These are phyloP conservation scores for Chamaecrista fasciculata DNA, from an alignment of 306 rosid genomes.

Conservation along the genomic window DNA sequence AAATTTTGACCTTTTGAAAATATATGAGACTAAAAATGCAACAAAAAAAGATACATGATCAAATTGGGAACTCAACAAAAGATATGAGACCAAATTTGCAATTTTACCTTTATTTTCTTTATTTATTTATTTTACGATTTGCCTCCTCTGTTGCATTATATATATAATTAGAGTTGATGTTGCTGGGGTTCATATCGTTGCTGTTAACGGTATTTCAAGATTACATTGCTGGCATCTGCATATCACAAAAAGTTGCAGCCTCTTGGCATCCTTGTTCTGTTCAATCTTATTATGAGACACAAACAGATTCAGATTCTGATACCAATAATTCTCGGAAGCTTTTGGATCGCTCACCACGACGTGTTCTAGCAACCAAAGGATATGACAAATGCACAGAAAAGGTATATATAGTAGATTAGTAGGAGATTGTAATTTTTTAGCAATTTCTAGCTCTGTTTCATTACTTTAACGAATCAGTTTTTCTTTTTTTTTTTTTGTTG, in stretches of 20 bases:
- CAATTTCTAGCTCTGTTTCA: too few species aligned
- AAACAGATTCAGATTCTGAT: neutral
- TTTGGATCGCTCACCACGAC: slow-evolving; percentile 31
- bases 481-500: too few species aligned
- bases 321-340: slow-evolving; percentile 27
- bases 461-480: too few species aligned
- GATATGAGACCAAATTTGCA: too few species aligned
- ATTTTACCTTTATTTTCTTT: neutral
- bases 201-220: slow-evolving; percentile 51
- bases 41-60: too few species aligned
- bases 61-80: too few species aligned
- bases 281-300: too few species aligned
- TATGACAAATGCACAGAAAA: slow-evolving; percentile 40
- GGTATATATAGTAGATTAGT: too few species aligned
- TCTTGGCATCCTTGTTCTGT: slow-evolving; percentile 63
- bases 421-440: too few species aligned
- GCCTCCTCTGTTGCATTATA: neutral
- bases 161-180: slow-evolving; percentile 88
- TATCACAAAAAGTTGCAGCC: slow-evolving; percentile 39
- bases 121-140: neutral
- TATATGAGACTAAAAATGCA: too few species aligned
- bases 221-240: slow-evolving; percentile 39
- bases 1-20: too few species aligned
- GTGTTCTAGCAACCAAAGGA: slow-evolving; percentile 41
- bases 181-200: slow-evolving; percentile 72